A percentile compares a stretch with the other conserved stretches of the same genome.
phyloP scores from a whole-genome alignment of 2,329 filamentous ascomycete genomes.

The Coniochaeta prunicola region DNA sequence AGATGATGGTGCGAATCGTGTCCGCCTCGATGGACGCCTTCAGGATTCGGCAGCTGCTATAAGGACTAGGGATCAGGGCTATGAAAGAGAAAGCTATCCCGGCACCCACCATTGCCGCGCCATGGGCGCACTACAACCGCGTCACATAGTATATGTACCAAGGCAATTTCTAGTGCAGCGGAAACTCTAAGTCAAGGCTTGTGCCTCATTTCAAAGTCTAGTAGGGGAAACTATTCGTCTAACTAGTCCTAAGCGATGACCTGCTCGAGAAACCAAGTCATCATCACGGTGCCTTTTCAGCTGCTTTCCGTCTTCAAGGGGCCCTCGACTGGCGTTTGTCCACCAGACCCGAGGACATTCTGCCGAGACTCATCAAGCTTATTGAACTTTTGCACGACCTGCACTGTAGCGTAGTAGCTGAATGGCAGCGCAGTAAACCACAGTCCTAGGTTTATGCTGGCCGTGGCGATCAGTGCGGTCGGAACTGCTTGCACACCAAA shows the following conservation, averaged over 20 bases:
- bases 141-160: background rate
- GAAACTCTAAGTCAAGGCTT: background rate
- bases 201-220: background rate
- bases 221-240: background rate
- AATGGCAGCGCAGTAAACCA: conserved; percentile 35
- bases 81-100: no score
- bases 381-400: conserved; percentile 31
- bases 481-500: conserved; percentile 37
- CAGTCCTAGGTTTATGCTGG: conserved; percentile 32
- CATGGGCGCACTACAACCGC: no score
- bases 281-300: background rate
- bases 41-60: background rate
- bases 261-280: background rate
- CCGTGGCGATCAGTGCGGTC: conserved; percentile 32
- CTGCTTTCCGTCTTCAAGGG: background rate
- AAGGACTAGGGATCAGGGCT: no score
- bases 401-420: conserved; percentile 34
- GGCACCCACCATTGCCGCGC: no score
- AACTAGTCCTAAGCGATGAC: background rate
- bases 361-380: conserved; percentile 13
- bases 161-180: background rate
- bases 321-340: background rate
- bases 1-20: background rate
- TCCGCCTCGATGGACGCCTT: background rate
- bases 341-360: background rate